These are phyloP conservation scores for Pestalotiopsis sp. DNA, from an alignment of 2,329 filamentous ascomycete species.

Conservation along the genomic window DNA sequence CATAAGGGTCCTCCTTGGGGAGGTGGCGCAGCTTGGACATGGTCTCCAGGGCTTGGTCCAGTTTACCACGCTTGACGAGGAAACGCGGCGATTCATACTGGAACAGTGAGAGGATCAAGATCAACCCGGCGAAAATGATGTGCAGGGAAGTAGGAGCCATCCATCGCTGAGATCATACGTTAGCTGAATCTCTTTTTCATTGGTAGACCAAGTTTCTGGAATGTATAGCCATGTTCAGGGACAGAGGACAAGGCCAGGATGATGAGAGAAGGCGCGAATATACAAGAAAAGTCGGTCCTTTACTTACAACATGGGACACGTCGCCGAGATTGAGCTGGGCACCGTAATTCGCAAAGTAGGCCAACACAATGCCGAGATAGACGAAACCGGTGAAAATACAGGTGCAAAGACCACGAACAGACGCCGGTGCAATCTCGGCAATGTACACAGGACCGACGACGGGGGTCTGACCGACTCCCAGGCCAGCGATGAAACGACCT, in stretches of 20 bases:
- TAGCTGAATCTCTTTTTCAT: too few species aligned
- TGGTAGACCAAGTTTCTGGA: too few species aligned
- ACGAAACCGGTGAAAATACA: conserved; percentile 72
- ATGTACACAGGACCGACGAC: conserved; percentile 63
- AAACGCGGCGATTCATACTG: conserved; percentile 72
- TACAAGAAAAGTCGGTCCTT: too few species aligned
- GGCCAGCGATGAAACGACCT: conserved; percentile 64
- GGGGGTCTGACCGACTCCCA: conserved; percentile 43
- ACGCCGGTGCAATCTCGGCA: conserved; percentile 70
- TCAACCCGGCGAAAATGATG: conserved; percentile 75
- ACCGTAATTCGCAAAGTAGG: conserved; percentile 76
- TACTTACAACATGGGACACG: conserved; percentile 35
- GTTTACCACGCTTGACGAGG: conserved; percentile 64
- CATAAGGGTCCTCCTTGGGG: conserved; percentile 59
- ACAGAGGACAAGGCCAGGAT: too few species aligned
- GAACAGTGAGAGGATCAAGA: conserved; percentile 69
- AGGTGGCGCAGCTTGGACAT: conserved; percentile 63
- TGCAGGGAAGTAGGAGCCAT: conserved; percentile 72
- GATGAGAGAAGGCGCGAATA: too few species aligned
- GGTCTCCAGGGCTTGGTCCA: conserved; percentile 57
- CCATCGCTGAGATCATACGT: conserved; percentile 40
- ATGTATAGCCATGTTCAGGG: too few species aligned
- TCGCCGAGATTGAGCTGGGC: conserved; percentile 50
- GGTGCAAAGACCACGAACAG: conserved; percentile 73
- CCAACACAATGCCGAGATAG: conserved; percentile 76